phyloP scores from a whole-genome alignment of 169 alveolate genomes.

The Cryptosporidium muris region DNA sequence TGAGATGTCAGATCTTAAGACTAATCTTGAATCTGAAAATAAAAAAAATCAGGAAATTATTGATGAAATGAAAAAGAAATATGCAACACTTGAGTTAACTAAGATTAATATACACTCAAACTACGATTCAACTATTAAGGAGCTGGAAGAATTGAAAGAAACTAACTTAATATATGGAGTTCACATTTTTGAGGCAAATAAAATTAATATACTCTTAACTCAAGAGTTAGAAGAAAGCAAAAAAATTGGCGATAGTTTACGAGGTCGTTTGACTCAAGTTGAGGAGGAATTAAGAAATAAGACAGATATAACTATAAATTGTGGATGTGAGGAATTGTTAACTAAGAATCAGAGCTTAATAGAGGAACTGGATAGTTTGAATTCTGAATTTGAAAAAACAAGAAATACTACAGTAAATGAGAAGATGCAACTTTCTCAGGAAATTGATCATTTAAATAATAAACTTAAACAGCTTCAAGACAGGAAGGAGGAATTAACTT shows the following conservation, averaged over 20 bases:
- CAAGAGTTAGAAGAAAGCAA: slow-evolving; percentile 63
- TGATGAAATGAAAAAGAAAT: neutral
- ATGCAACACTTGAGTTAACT: neutral
- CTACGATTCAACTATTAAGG: no score
- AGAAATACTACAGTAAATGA: neutral
- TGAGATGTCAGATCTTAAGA: no score
- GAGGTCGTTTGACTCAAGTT: slow-evolving; percentile 14
- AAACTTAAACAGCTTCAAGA: neutral
- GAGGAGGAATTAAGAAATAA: slow-evolving; percentile 28
- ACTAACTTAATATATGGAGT: slow-evolving; percentile 7
- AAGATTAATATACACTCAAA: neutral
- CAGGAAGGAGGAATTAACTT: neutral
- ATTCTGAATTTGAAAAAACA: neutral
- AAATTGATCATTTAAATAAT: neutral
- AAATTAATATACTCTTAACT: neutral
- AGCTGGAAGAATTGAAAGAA: slow-evolving; percentile 23
- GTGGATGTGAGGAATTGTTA: neutral
- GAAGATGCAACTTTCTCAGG: neutral
- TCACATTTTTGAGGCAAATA: neutral
- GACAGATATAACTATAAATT: neutral
- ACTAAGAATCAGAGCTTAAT: neutral
- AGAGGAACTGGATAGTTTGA: no score
- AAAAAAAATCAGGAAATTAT: neutral
- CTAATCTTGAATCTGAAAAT: slow-evolving; percentile 8
- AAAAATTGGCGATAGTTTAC: slow-evolving; percentile 28